Evolutionary conservation across 352 stramenopile genomes (phyloP), one percentile per base, ranked within the genome.

Genomic region (Globisporangium camurandrum): DNA sequence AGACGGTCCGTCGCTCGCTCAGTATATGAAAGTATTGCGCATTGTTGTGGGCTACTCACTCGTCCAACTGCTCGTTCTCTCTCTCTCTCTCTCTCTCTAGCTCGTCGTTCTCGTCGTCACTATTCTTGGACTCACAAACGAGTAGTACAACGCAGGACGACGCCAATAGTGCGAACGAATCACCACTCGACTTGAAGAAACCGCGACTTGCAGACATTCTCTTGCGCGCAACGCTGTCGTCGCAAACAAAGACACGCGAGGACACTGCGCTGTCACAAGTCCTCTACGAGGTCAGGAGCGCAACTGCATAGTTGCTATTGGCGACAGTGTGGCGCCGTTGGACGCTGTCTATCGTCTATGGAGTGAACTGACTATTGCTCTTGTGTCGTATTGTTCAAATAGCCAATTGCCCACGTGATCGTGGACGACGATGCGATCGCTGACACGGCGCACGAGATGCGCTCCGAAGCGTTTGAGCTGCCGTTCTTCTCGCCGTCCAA

Each of bases 401-500:
- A 20, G 41, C 44, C 20, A 37, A 17, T 61, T 4, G 33, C 2
- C 11, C 9, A 11, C 46, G 14, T 34, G 0, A 33, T 33, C 4
- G 51, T 60, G 12, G 54, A 64, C 3, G 48, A 62, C 27, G 77
- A 88, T 41, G 56, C 57, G 16, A 88, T 86, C 37, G 49, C 66
- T 7, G 77, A 88, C 43, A 85, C 74, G 19, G 72, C 71, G 38
- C 57, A 68, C 41, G 66, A 88, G 23, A 73, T 86, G 68, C 68
- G 62, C 57, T 49, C 64, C 0, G 77, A 88, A 46, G 54, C 55
- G 16, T 85, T 86, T 46, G 57, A 66, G 19, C 65, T 67, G 5
- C 60, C 75, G 28, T 70, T 81, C 31, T 83, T 83, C 48, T 88
- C 74, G 11, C 74, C 77, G 5, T 59, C 67, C 2, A 85, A 81